These are phyloP conservation scores for Claviceps sorghi DNA, from an alignment of 2,329 filamentous ascomycete species.

Conservation along the genomic window DNA sequence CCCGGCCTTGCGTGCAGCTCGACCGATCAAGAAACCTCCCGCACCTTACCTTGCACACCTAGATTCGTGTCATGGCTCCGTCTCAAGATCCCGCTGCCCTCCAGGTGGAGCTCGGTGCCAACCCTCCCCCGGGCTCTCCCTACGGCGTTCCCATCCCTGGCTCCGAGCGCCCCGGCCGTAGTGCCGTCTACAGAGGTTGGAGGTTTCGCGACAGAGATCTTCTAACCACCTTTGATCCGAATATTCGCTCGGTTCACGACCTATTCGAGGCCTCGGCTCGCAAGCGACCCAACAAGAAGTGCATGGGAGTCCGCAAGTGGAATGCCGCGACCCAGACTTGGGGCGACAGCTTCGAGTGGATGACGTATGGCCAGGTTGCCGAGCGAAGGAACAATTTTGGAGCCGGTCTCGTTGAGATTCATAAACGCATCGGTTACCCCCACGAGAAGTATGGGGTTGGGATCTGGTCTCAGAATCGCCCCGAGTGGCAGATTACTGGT, in stretches of 20 bases:
- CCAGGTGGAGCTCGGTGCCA: constrained; percentile 39
- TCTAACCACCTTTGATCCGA: constrained; percentile 56
- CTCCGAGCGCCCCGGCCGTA: constrained; percentile 57
- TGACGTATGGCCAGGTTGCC: constrained; percentile 68
- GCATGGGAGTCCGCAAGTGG: constrained; percentile 70
- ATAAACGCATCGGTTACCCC: constrained; percentile 54
- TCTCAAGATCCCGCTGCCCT: constrained; percentile 22
- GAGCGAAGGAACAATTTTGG: constrained; percentile 72
- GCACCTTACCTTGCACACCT: neutral
- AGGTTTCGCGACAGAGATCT: constrained; percentile 56
- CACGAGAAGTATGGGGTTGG: constrained; percentile 55
- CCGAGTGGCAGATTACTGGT: constrained; percentile 77
- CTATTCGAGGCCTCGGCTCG: constrained; percentile 57
- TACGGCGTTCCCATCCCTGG: constrained; percentile 68
- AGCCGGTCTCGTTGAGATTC: constrained; percentile 69
- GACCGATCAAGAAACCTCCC: constrained; percentile 3
- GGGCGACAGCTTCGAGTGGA: constrained; percentile 64
- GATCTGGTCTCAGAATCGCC: constrained; percentile 75
- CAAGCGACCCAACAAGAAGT: constrained; percentile 50
- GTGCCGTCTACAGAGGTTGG: constrained; percentile 71
- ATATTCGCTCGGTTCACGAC: constrained; percentile 60
- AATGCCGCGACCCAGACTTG: constrained; percentile 59
- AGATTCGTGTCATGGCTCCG: constrained; percentile 15
- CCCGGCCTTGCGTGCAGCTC: neutral
- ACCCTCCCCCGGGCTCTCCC: constrained; percentile 59